Percentiles rank a stretch among this genome's conserved stretches.
Evolutionary conservation across 257 asterid genomes (phyloP).

Genomic region (Nicotiana tomentosiformis): DNA sequence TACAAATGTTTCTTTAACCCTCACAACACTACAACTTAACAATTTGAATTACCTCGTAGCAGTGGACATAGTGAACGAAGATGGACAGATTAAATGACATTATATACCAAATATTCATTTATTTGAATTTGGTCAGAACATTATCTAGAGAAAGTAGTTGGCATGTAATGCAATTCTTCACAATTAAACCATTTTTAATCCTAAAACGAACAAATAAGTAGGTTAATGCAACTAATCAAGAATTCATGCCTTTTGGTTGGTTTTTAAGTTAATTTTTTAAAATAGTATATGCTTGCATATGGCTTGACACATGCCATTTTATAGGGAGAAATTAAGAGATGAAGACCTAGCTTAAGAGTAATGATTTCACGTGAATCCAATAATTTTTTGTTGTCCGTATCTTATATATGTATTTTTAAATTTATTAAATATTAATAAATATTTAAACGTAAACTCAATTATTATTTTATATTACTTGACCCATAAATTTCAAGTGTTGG

Average conservation of each 20-base stretch:
- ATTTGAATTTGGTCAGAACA: background rate
- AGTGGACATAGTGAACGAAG: background rate
- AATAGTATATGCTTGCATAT: background rate
- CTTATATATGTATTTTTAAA: no score
- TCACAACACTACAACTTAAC: no score
- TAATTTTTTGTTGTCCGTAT: no score
- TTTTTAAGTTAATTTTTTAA: background rate
- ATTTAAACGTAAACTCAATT: no score
- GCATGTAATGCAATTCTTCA: background rate
- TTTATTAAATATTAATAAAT: no score
- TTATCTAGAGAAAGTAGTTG: background rate
- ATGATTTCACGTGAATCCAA: fast-evolving
- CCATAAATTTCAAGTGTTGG: no score
- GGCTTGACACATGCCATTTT: background rate
- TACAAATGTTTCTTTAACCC: no score
- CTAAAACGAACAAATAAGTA: background rate
- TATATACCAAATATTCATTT: background rate
- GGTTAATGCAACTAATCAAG: background rate
- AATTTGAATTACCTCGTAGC: no score
- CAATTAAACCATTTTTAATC: background rate
- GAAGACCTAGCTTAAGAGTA: no score
- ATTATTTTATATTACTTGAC: no score
- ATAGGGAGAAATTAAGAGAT: no score
- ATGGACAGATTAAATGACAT: background rate
- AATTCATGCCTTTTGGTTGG: background rate